These are phyloP conservation scores for Spinellus fusiger DNA, from an alignment of 192 early-diverging fungal species.

Conservation along the genomic window DNA sequence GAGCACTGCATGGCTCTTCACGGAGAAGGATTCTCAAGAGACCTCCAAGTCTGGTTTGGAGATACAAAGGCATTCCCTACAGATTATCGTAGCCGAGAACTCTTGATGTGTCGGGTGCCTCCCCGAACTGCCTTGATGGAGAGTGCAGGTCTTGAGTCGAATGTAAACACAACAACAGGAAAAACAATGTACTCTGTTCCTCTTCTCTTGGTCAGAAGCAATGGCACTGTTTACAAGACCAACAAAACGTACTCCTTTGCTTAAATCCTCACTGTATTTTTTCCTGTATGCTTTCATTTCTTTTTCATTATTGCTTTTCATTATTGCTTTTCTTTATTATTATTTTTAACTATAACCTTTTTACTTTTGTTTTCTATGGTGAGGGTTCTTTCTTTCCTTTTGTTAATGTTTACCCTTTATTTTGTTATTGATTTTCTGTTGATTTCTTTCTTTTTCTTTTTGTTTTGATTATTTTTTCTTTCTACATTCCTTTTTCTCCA, in stretches of 20 bases:
- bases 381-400: background rate
- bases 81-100: conserved; percentile 44
- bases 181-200: conserved; percentile 2
- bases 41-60: conserved; percentile 70
- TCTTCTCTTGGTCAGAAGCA: conserved; percentile 31
- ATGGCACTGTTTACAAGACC: conserved; percentile 36
- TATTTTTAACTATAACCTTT: too few species aligned
- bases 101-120: conserved; percentile 38
- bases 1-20: conserved; percentile 49
- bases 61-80: conserved; percentile 46
- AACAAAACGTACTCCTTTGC: conserved; percentile 20
- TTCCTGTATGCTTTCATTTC: background rate
- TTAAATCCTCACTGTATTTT: conserved; percentile 3
- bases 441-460: background rate
- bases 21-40: conserved; percentile 65
- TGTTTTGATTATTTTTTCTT: background rate
- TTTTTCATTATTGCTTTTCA: background rate
- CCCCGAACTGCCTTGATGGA: conserved; percentile 14
- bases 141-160: background rate
- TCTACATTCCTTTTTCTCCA: too few species aligned
- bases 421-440: background rate
- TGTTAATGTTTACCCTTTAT: background rate
- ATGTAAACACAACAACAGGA: background rate
- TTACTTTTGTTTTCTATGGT: background rate
- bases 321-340: background rate